These are phyloP conservation scores for Hordeum pubiflorum DNA, from an alignment of 202 grass and related monocot species.

Conservation along the genomic window DNA sequence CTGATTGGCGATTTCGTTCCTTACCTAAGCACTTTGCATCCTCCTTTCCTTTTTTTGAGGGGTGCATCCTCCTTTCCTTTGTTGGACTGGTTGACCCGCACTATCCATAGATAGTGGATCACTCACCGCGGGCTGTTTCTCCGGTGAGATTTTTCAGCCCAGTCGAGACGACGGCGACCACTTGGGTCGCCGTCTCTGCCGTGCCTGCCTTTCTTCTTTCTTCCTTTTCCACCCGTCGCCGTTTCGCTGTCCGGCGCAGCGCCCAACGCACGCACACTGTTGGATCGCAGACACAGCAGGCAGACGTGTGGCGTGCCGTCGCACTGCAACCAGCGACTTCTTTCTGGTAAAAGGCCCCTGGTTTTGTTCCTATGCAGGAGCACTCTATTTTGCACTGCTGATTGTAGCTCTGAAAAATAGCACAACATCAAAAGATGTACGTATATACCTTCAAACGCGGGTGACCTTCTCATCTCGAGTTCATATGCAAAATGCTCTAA, in stretches of 20 bases:
- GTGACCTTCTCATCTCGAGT: too few species aligned
- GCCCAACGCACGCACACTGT: slow-evolving; percentile 7
- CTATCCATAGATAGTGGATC: background rate
- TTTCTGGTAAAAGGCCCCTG: background rate
- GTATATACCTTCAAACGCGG: too few species aligned
- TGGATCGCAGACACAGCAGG: slow-evolving; percentile 6
- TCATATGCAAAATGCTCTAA: too few species aligned
- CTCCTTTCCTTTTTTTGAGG: background rate
- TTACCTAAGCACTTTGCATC: background rate
- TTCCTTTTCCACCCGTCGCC: background rate
- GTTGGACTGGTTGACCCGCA: background rate
- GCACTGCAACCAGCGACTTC: background rate
- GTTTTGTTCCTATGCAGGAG: background rate
- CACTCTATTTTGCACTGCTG: background rate
- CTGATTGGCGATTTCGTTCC: background rate
- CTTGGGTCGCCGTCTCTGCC: background rate
- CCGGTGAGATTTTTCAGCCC: background rate
- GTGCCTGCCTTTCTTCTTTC: background rate
- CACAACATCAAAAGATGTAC: background rate
- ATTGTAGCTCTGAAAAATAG: background rate
- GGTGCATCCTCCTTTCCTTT: background rate
- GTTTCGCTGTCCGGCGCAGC: slow-evolving; percentile 3
- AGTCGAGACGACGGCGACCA: background rate
- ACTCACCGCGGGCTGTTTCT: background rate
- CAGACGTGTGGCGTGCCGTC: slow-evolving; percentile 4